phyloP scores from a whole-genome alignment of 1,284 basidiomycete genomes.

The Volvariella surrecta region DNA sequence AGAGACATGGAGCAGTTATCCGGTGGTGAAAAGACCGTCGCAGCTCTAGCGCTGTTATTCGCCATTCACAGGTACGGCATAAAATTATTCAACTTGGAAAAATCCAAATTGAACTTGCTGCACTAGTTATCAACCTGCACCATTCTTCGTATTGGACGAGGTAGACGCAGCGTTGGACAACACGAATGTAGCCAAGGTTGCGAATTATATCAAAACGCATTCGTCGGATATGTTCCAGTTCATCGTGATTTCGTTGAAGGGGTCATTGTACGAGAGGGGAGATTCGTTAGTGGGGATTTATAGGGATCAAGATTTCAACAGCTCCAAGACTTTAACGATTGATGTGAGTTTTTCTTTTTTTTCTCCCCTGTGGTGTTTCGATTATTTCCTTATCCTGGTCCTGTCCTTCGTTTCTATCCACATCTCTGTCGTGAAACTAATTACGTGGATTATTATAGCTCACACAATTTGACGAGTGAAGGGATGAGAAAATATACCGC shows the following conservation, averaged over 20 bases:
- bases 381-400: not conserved
- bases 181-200: constrained; percentile 90
- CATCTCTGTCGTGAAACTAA: not conserved
- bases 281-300: constrained; percentile 92
- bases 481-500: too few species aligned
- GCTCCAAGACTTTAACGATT: constrained; percentile 81
- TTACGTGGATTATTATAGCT: too few species aligned
- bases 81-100: not conserved
- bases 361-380: too few species aligned
- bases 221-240: constrained; percentile 85
- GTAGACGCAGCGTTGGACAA: constrained; percentile 97
- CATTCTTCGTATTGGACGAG: constrained; percentile 98
- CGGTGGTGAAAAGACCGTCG: constrained; percentile 98
- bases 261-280: constrained; percentile 84
- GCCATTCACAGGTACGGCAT: constrained; percentile 90
- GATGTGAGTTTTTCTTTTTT: constrained; percentile 64
- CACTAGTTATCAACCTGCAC: constrained; percentile 88
- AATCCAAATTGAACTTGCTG: constrained; percentile 7
- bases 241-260: constrained; percentile 94
- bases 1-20: constrained; percentile 98
- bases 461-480: too few species aligned
- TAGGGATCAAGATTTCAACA: constrained; percentile 89
- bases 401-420: constrained; percentile 7
- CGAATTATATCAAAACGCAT: constrained; percentile 81
- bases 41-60: constrained; percentile 90